These are phyloP conservation scores for Pichia californica DNA, from an alignment of 805 yeast genomes.

Conservation along the genomic window DNA sequence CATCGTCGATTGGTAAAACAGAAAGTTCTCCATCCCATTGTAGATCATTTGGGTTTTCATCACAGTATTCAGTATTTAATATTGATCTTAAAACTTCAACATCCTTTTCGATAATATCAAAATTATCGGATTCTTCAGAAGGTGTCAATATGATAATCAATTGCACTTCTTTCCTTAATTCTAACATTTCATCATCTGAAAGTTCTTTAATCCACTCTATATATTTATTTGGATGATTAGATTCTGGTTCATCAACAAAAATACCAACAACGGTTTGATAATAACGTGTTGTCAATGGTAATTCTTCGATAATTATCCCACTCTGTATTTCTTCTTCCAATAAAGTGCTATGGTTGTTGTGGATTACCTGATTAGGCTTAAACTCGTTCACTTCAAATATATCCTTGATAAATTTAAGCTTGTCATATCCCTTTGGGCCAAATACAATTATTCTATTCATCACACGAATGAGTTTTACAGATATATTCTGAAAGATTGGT, in stretches of 20 bases:
- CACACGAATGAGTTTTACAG: too few relatives aligned
- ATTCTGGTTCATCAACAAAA: constrained; percentile 26
- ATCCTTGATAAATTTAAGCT: neutral
- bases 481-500: too few relatives aligned
- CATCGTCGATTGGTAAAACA: constrained; percentile 22
- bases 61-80: constrained; percentile 21
- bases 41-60: constrained; percentile 4
- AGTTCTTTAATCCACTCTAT: constrained; percentile 37
- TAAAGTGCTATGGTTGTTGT: too few relatives aligned
- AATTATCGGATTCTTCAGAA: neutral
- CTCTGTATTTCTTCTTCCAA: constrained; percentile 13
- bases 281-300: constrained; percentile 21
- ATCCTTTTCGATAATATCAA: too few relatives aligned
- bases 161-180: constrained; percentile 39
- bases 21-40: constrained; percentile 34
- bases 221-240: constrained; percentile 23
- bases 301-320: constrained; percentile 23
- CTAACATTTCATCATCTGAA: constrained; percentile 30
- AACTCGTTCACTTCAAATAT: neutral
- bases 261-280: constrained; percentile 23
- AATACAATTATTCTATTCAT: constrained; percentile 5
- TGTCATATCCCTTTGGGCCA: neutral
- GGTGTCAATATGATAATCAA: neutral
- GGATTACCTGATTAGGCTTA: neutral
- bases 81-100: constrained; percentile 16